Evolutionary conservation across 495 filamentous ascomycete genomes (phyloP).

Genomic region (Trichoderma orchidacearum): DNA sequence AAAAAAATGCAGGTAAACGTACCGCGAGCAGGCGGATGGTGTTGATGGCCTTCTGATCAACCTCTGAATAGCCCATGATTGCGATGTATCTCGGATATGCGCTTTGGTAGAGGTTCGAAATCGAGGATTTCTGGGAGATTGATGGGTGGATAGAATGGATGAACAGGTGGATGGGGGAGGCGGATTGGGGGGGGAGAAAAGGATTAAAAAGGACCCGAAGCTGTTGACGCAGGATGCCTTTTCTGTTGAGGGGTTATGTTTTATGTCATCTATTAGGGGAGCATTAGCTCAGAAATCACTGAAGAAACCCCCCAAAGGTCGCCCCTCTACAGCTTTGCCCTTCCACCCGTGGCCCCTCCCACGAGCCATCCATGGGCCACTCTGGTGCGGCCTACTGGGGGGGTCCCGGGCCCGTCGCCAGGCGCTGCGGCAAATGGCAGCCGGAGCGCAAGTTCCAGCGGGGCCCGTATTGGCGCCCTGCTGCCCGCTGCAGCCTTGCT

Average conservation of each 20-base stretch:
- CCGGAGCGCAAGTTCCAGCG: conserved; percentile 1
- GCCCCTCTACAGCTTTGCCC: not conserved
- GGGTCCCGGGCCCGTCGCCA: not conserved
- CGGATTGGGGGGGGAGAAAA: conserved; percentile 13
- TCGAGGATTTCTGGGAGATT: conserved; percentile 8
- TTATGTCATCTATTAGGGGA: not conserved
- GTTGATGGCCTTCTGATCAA: conserved; percentile 87
- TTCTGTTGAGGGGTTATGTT: not conserved
- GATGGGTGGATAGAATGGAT: conserved; percentile 13
- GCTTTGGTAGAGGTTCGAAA: not conserved
- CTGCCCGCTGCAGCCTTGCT: not conserved
- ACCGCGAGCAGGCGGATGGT: conserved; percentile 94
- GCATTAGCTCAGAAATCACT: not conserved
- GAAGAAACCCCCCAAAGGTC: not conserved
- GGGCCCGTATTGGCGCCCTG: not conserved
- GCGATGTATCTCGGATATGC: conserved; percentile 14
- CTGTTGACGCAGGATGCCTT: not conserved
- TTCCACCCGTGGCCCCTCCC: not conserved
- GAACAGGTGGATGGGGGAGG: conserved; percentile 6
- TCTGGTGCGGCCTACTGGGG: not conserved
- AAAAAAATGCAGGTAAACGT: conserved; percentile 28
- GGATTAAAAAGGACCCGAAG: not conserved
- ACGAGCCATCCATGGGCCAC: not conserved
- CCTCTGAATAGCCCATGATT: conserved; percentile 81
- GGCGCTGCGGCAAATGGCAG: not conserved